Percentiles rank a stretch among this genome's conserved stretches.
These are phyloP conservation scores for Trichosporon asahii DNA, from an alignment of 1,284 basidiomycete species.

Conservation along the genomic window DNA sequence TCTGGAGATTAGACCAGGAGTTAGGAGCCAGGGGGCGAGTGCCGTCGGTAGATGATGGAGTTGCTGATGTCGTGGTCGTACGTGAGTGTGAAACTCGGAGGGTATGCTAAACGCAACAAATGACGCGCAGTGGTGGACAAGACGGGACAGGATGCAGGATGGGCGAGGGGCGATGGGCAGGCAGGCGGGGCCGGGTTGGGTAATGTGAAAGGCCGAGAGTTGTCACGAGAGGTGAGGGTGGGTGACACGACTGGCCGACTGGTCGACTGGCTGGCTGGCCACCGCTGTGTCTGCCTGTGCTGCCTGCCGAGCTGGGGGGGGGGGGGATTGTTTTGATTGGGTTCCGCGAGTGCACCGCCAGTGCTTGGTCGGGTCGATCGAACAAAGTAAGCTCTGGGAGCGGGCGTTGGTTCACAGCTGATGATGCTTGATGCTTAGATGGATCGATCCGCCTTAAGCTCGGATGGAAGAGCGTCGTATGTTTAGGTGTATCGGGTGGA, in stretches of 20 bases:
- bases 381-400: not conserved
- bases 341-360: not conserved
- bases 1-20: not conserved
- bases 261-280: not conserved
- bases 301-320: not conserved
- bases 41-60: not conserved
- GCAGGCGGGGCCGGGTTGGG: not conserved
- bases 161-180: not conserved
- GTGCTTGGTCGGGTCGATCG: not conserved
- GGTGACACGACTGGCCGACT: not conserved
- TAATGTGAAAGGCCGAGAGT: conserved; percentile 6
- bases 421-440: conserved; percentile 13
- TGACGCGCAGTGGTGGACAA: not conserved
- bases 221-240: conserved; percentile 8
- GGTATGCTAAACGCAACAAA: not conserved
- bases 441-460: conserved; percentile 5
- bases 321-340: conserved; percentile 5
- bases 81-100: not conserved
- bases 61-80: not conserved
- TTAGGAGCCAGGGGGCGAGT: not conserved
- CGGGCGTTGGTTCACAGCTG: not conserved
- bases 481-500: not conserved
- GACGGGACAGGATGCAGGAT: not conserved
- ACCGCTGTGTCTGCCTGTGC: not conserved
- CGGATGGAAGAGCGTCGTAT: conserved; percentile 2